Percentiles rank a stretch among this genome's conserved stretches.
Conservation (phyloP, 805 yeast genomes). For the Barnettozyma salicaria region DNA sequence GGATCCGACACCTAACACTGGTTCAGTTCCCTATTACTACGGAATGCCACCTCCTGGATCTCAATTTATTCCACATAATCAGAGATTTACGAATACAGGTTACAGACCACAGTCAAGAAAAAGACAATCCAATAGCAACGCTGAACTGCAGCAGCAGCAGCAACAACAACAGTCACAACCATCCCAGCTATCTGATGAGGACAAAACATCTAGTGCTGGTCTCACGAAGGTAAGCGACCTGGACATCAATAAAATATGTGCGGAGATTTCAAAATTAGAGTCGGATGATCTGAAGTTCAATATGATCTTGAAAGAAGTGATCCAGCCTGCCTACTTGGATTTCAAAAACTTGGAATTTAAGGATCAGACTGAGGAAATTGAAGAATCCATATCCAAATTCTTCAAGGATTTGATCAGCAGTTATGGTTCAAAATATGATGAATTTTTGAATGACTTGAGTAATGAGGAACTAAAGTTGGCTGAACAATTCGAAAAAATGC, state of each 20-base stretch:
- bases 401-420: slow-evolving; percentile 1
- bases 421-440: slow-evolving; percentile 7
- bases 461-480: slow-evolving; percentile 7
- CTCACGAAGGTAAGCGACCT: neutral
- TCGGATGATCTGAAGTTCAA: slow-evolving; percentile 9
- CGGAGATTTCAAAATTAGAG: neutral
- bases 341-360: neutral
- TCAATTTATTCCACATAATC: too few species aligned
- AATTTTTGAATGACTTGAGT: slow-evolving; percentile 8
- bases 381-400: neutral
- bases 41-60: neutral
- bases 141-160: neutral
- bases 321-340: slow-evolving; percentile 6
- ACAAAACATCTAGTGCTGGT: neutral
- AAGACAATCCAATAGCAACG: neutral
- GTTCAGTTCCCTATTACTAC: neutral
- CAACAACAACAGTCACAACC: slow-evolving; percentile 1
- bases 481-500: slow-evolving; percentile 4
- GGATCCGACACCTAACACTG: too few species aligned
- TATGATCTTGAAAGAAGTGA: slow-evolving; percentile 4
- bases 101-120: neutral
- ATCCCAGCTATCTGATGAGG: slow-evolving; percentile 1
- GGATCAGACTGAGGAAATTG: neutral
- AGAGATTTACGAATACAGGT: too few species aligned
- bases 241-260: slow-evolving; percentile 1